Evolutionary conservation across 257 asterid genomes (phyloP), one percentile per base, ranked within the genome.

Genomic region (Asclepias syriaca): DNA sequence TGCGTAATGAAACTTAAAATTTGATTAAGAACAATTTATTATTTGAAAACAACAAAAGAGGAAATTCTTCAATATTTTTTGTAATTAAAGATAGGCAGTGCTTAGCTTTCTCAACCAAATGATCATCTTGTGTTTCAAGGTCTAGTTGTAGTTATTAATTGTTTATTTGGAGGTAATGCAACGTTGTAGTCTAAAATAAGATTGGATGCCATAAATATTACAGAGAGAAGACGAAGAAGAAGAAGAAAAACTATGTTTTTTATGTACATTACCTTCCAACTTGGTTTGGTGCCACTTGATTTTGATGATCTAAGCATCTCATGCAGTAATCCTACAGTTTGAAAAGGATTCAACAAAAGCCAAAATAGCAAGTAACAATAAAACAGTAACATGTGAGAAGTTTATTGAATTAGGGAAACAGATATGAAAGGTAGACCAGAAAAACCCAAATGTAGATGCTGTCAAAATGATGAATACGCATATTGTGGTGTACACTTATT

Each of bases 271-370:
- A 95, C 99, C 99, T 90, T 95, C 97, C 99, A 95, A 58, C 92
- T 81, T 65, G 98, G 90, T 79, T 84, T 89, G 66, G 95, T 73
- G 70, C 87, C 91, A 66, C 79, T 87, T 50, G 96, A 76, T 79
- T 85, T 88, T 22, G 93, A 82, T 60, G 85, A 78, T 66, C 91
- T 85, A 72, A 95, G 95, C 99, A 95, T 95, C 84, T 95, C 98
- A 71, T 80, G 82, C 84, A 92, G 83, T 71, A 95, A 78, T 64
- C 98, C 98, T 91, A 46, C 54, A 61, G 21, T 37, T 50, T 8
- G 37, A 67, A 18, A 57, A 53, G 65, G 68, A 37, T 22, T 37
- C 56, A 56, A 61, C 2, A n/a, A 29, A 43, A 79, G 56, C 76
- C 80, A 73, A 75, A 77, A 72, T 48, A 74, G 65, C 77, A 73